Evolutionary conservation across 345 rosid species (phyloP), one percentile per base, ranked within the genome.

Genomic region (Aethionema arabicum): DNA sequence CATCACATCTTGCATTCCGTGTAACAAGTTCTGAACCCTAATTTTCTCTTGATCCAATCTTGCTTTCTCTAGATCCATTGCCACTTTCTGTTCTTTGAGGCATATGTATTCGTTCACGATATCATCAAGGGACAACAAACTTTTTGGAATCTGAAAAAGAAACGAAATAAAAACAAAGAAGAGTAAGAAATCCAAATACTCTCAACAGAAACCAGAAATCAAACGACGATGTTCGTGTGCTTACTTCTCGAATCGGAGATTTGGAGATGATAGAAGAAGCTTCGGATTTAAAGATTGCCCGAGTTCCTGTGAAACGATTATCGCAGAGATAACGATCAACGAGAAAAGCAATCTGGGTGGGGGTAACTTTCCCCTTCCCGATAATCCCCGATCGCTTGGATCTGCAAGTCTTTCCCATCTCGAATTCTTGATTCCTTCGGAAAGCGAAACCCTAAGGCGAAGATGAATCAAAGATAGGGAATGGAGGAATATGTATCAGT

Each of bases 301-400:
- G 88, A 12, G 85, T 83, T 47, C 82, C 72, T 0, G 81, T 37
- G 78, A 73, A 87, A 32, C 65, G 76, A 76, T 82, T 87, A 54
- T 90, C 96, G 51, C 56, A 66, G 59, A 93, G 99, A 68, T 90
- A 93, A 3, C 91, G 82, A 56, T 93, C 97, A 3, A 87, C 90
- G 42, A 93, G 80, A 76, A 80, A 93, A 0, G 99, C 95, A 13
- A 87, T 68, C 60, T 93, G 99, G 29, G 79, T 76, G 0, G 85
- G 95, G 7, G 96, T 90, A 0, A 90, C 85, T 66, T 81, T 72
- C 2, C 95, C 91, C 10, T 78, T 87, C 33, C 84, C 95, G 11
- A 79, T 43, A n/a, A 40, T 53, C 0, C 75, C 71, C 1, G 75
- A 29, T 14, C 72, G 75, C 66, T 71, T 86, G 13, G 83, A 61